Percentiles rank a stretch among this genome's conserved stretches.
phyloP scores from a whole-genome alignment of 441 rosid species.

The Kokia cookei region DNA sequence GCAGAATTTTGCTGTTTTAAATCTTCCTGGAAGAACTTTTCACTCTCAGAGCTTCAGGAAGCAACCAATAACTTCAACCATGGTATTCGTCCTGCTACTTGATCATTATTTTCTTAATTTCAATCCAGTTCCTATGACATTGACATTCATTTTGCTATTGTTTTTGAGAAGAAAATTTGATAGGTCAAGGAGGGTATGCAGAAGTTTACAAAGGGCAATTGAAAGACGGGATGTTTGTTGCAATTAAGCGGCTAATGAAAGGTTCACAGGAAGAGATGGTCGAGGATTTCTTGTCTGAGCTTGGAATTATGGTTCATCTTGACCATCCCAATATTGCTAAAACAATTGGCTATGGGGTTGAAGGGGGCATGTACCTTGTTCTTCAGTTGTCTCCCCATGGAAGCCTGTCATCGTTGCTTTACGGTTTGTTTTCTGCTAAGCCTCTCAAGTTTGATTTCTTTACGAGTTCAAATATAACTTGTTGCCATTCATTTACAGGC shows the following conservation, averaged over 20 bases:
- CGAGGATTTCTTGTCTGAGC: conserved; percentile 72
- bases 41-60: conserved; percentile 53
- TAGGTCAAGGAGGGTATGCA: conserved; percentile 95
- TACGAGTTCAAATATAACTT: not conserved
- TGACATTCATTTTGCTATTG: not conserved
- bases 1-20: conserved; percentile 54
- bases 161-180: conserved; percentile 54
- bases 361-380: conserved; percentile 94
- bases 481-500: conserved; percentile 26
- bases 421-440: conserved; percentile 38
- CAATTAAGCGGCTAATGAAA: conserved; percentile 67
- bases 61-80: conserved; percentile 71
- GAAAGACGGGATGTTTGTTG: conserved; percentile 55
- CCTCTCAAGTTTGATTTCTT: not conserved
- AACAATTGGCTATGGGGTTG: conserved; percentile 83
- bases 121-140: not conserved
- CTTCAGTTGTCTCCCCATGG: conserved; percentile 87
- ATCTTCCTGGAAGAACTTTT: conserved; percentile 74
- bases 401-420: conserved; percentile 78
- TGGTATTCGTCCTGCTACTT: conserved; percentile 32
- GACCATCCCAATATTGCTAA: conserved; percentile 91
- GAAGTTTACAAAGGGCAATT: conserved; percentile 78
- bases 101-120: not conserved
- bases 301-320: conserved; percentile 89
- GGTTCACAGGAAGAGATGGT: conserved; percentile 92